Base-by-base conservation (phyloP, 768 basidiomycete genomes). In the Chiua virens region DNA sequence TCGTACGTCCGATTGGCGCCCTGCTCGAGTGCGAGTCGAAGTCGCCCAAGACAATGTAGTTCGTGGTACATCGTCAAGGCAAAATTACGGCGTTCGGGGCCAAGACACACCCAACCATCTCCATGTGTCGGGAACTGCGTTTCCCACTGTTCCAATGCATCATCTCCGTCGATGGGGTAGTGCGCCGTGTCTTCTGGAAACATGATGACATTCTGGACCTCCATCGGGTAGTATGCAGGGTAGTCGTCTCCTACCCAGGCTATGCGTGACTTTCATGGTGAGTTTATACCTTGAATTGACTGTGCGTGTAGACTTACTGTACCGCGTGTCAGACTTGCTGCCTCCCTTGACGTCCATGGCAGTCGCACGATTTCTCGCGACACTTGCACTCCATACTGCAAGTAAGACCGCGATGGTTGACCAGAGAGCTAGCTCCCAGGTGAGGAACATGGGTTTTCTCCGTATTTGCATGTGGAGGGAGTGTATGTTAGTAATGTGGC, bases 1-100 rank as follows among this genome's bases (percentile, higher is more conserved):
- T 64, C 58, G 22, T 55, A 47, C 8, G 56, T 58, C 27, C 50
- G 47, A 34, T 59, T 56, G 36, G 52, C 45, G 6, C 42, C 8
- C 14, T 55, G 55, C n/a, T 48, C 51, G 14, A 67, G 56, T 28
- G 66, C 64, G 20, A 38, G 18, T 42, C 65, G 60, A 38, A 73
- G 56, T 17, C 57, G 56, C 37, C 65, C 65, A 15, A 75, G 55
- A 52, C 73, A 75, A 42, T 74, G 70, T 9, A 73, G 52, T 52
- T 73, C 60, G 45, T 74, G 72, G 56, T 68, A 73, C 66, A 74
- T 70, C 5, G 72, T 57, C 42, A 74, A 49, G 9, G 65, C 64
- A 54, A 72, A 71, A 1, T 60, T 56, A 40, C 71, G 73, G 11
- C 53, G 53, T 45, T 67, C 42, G 14, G 64, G 65, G 34, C 62